Percentiles rank a stretch among this genome's conserved stretches.
phyloP scores from a whole-genome alignment of 768 basidiomycete genomes.

The Wakefieldia striispora region DNA sequence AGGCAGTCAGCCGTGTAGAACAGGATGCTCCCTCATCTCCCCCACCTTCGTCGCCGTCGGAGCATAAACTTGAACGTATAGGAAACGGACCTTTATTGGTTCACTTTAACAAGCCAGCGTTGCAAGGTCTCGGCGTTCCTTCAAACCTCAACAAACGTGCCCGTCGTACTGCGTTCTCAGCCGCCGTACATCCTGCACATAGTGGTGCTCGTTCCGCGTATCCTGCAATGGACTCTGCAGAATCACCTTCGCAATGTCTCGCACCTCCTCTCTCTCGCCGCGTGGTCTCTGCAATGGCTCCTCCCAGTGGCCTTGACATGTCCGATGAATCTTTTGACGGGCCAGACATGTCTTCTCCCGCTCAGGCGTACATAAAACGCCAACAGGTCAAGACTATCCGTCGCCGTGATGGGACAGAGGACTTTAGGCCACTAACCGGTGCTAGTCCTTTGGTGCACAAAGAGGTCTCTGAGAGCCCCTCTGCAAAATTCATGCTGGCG shows the following conservation, averaged over 20 bases:
- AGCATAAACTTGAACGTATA: slow-evolving; percentile 46
- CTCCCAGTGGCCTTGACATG: slow-evolving; percentile 40
- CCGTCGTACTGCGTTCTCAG: slow-evolving; percentile 67
- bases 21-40: slow-evolving; percentile 49
- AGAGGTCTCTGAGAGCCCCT: slow-evolving; percentile 54
- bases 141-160: slow-evolving; percentile 54
- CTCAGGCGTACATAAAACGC: slow-evolving; percentile 75
- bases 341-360: slow-evolving; percentile 74
- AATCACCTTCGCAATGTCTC: slow-evolving; percentile 29
- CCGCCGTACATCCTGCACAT: slow-evolving; percentile 51
- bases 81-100: slow-evolving; percentile 32
- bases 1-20: slow-evolving; percentile 37
- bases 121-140: slow-evolving; percentile 55
- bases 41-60: slow-evolving; percentile 46
- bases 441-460: slow-evolving; percentile 49
- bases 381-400: slow-evolving; percentile 77
- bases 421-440: slow-evolving; percentile 73
- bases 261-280: slow-evolving; percentile 48
- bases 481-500: slow-evolving; percentile 51
- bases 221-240: slow-evolving; percentile 36
- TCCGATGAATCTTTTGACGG: slow-evolving; percentile 53
- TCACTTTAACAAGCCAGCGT: slow-evolving; percentile 49
- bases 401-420: slow-evolving; percentile 78
- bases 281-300: slow-evolving; percentile 73
- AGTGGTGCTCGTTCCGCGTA: slow-evolving; percentile 41